Conservation (phyloP, 192 early-diverging fungal genomes). For the Rhizophlyctis rosea region DNA sequence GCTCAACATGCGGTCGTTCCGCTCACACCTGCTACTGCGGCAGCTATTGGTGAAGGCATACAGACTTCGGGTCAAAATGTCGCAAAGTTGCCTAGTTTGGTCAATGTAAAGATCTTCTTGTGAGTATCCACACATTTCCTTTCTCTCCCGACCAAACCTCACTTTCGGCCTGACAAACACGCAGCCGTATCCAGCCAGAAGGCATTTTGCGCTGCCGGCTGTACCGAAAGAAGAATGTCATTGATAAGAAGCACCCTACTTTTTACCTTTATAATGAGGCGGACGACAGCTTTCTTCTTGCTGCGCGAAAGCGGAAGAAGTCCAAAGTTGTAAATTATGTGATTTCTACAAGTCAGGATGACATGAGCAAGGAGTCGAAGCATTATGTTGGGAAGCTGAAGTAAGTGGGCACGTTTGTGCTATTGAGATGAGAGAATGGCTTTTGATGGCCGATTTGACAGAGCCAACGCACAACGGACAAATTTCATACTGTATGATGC, state of each 20-base stretch:
- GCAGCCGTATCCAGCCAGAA: constrained; percentile 38
- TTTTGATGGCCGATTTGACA: constrained; percentile 10
- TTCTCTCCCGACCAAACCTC: too few relatives aligned
- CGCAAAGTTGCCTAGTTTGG: too few relatives aligned
- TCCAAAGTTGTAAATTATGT: constrained; percentile 56
- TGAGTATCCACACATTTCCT: too few relatives aligned
- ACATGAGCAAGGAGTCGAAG: constrained; percentile 53
- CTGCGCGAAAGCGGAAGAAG: constrained; percentile 52
- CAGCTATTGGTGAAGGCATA: constrained; percentile 8
- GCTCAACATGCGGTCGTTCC: not conserved
- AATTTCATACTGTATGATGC: constrained; percentile 56
- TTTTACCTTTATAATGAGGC: constrained; percentile 58
- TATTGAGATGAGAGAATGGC: not conserved
- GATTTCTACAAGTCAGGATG: constrained; percentile 48
- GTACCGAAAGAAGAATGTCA: constrained; percentile 52
- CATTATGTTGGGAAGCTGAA: constrained; percentile 60
- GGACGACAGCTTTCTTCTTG: constrained; percentile 52
- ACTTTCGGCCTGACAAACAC: not conserved
- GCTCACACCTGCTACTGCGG: constrained; percentile 2
- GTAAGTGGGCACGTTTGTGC: constrained; percentile 15
- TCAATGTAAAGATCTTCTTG: constrained; percentile 40
- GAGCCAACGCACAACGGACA: constrained; percentile 55
- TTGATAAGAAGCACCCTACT: constrained; percentile 50
- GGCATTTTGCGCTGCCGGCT: constrained; percentile 49
- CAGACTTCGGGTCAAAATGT: too few relatives aligned